A percentile compares a stretch with the other conserved stretches of the same genome.
Conservation (phyloP, 805 yeast genomes). For the Starmerella powellii region DNA sequence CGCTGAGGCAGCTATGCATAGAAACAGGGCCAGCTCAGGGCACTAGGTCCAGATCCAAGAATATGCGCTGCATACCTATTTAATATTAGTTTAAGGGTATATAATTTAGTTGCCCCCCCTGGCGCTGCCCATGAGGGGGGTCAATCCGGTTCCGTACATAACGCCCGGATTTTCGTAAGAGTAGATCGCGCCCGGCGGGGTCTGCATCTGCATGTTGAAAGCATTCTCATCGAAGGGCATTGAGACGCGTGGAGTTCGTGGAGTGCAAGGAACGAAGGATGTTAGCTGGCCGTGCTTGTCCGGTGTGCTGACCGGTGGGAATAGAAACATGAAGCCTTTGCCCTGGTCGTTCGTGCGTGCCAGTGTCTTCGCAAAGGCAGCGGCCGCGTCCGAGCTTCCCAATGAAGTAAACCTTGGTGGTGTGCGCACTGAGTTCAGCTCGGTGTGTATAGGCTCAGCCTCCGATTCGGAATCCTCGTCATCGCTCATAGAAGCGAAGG, state of each 20-base stretch:
- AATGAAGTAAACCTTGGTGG: conserved; percentile 19
- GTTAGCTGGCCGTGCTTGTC: conserved; percentile 8
- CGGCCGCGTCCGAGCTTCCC: conserved; percentile 18
- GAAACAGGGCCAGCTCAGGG: too few relatives aligned
- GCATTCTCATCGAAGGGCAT: conserved; percentile 4
- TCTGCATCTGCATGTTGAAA: conserved; percentile 12
- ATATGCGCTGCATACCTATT: too few relatives aligned
- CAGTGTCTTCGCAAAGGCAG: conserved; percentile 20
- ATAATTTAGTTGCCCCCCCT: background rate
- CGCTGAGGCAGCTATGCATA: too few relatives aligned
- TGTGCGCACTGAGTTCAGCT: conserved; percentile 3
- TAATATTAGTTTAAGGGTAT: too few relatives aligned
- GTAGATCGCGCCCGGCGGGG: conserved; percentile 18
- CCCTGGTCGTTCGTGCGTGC: conserved; percentile 16
- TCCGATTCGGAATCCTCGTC: conserved; percentile 11
- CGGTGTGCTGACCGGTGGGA: conserved; percentile 15
- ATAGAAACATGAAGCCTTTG: conserved; percentile 16
- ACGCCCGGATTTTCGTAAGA: conserved; percentile 8
- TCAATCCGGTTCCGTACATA: conserved; percentile 16
- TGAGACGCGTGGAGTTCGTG: conserved; percentile 10
- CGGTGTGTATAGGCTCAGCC: background rate
- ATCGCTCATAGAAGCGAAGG: background rate
- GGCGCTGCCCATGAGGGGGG: conserved; percentile 10
- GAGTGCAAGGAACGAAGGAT: conserved; percentile 13
- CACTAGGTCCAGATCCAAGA: too few relatives aligned